A percentile compares a stretch with the other conserved stretches of the same genome.
Conservation (phyloP, 2,329 filamentous ascomycete genomes). For the Sporothrix euskadiensis region DNA sequence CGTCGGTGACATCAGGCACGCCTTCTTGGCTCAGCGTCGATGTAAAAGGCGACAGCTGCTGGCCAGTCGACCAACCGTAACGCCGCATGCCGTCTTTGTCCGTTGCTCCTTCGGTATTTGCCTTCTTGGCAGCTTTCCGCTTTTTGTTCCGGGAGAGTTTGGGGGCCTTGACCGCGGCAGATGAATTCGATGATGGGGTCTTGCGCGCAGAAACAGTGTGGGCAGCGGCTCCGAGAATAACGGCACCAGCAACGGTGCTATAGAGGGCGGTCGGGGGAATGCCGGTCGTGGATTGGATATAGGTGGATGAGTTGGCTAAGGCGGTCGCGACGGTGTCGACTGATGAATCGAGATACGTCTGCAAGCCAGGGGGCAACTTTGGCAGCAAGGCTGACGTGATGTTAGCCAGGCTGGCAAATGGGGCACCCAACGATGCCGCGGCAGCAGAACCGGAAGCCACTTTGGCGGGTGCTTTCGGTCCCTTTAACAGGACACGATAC, state of each 20-base stretch:
- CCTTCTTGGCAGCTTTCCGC: slow-evolving; percentile 32
- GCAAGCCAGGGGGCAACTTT: slow-evolving; percentile 48
- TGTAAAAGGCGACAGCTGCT: slow-evolving; percentile 53
- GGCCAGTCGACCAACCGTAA: slow-evolving; percentile 50
- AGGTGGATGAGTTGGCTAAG: slow-evolving; percentile 53
- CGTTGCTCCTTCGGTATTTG: slow-evolving; percentile 17
- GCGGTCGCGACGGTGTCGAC: slow-evolving; percentile 52
- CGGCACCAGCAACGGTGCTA: slow-evolving; percentile 51
- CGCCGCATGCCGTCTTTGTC: slow-evolving; percentile 49
- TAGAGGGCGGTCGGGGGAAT: slow-evolving; percentile 53
- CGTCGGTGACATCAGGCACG: slow-evolving; percentile 63
- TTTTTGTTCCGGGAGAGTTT: slow-evolving; percentile 32
- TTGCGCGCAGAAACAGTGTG: slow-evolving; percentile 38
- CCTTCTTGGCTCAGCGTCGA: slow-evolving; percentile 48
- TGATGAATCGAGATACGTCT: slow-evolving; percentile 60
- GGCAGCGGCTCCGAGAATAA: slow-evolving; percentile 51
- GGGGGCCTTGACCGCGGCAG: not conserved
- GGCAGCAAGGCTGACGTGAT: slow-evolving; percentile 47
- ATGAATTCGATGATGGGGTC: slow-evolving; percentile 26
- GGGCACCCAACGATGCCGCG: slow-evolving; percentile 64
- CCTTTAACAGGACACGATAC: slow-evolving; percentile 37
- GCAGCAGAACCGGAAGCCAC: slow-evolving; percentile 61
- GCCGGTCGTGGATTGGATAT: slow-evolving; percentile 53
- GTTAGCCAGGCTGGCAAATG: slow-evolving; percentile 54
- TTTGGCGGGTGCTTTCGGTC: slow-evolving; percentile 49